Percentiles rank a stretch among this genome's conserved stretches.
Evolutionary conservation across 73 alveolate genomes (phyloP).

Genomic region (Paramecium sexaurelia): DNA sequence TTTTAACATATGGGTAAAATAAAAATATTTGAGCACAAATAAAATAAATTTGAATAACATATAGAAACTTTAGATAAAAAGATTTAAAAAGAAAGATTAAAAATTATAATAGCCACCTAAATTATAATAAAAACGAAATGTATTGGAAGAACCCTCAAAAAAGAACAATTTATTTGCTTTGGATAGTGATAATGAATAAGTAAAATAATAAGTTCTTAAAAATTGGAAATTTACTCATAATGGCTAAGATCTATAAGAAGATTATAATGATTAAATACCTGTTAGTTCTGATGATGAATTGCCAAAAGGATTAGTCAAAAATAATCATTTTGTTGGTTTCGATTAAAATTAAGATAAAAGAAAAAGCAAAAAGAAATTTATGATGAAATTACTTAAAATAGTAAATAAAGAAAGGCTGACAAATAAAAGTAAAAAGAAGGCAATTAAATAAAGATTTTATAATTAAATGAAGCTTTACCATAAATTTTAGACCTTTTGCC

Average conservation of each 20-base stretch:
- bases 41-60: conserved; percentile 24
- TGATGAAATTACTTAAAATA: conserved; percentile 8
- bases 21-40: not conserved
- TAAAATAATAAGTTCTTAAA: not conserved
- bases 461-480: conserved; percentile 4
- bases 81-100: not conserved
- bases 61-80: not conserved
- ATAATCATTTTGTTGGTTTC: conserved; percentile 49
- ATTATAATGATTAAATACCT: conserved; percentile 8
- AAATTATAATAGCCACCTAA: not conserved
- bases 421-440: conserved; percentile 23
- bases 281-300: conserved; percentile 47
- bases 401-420: conserved; percentile 29
- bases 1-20: conserved; percentile 47
- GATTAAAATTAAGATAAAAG: conserved; percentile 32
- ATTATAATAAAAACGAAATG: not conserved
- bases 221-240: conserved; percentile 12
- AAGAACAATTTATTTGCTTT: conserved; percentile 40
- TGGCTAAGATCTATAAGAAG: conserved; percentile 39
- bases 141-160: not conserved
- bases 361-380: conserved; percentile 43
- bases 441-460: not conserved
- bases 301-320: conserved; percentile 25
- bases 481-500: not conserved
- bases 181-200: conserved; percentile 52